Evolutionary conservation across 345 rosid genomes (phyloP).

Genomic region (Populus euphratica): DNA sequence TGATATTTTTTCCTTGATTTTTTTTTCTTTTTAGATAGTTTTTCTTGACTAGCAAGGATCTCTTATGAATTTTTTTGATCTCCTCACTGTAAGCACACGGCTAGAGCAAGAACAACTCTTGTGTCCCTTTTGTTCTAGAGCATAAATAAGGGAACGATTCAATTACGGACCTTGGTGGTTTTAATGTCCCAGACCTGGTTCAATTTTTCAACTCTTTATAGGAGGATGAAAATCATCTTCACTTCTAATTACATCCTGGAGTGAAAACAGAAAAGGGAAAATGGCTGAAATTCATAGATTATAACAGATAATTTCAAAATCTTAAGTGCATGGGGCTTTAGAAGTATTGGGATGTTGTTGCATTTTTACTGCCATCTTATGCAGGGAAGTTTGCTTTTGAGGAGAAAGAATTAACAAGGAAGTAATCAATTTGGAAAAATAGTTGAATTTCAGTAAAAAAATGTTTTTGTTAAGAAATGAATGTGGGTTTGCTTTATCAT

Average conservation of each 20-base stretch:
- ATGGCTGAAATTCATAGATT: not conserved
- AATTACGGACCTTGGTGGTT: not conserved
- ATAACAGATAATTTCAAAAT: not conserved
- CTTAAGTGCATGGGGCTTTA: not conserved
- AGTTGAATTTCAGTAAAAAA: not conserved
- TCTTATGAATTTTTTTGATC: not conserved
- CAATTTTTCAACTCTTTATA: not conserved
- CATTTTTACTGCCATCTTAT: not conserved
- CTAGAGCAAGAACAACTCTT: not conserved
- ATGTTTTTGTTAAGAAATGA: not conserved
- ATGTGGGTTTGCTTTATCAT: not conserved
- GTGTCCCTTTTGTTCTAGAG: not conserved
- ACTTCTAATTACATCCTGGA: not conserved
- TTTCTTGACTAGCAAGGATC: not conserved
- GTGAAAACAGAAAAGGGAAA: not conserved
- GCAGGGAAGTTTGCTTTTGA: not conserved
- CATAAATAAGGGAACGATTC: not conserved
- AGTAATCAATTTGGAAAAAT: not conserved
- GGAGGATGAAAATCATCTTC: not conserved
- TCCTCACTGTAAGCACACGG: not conserved
- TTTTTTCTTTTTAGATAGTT: not conserved
- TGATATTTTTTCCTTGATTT: not conserved
- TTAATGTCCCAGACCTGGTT: not conserved
- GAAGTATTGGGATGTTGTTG: not conserved
- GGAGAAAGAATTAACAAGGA: not conserved